Base-by-base conservation (phyloP, 2,329 filamentous ascomycete genomes). In the Drechslerella stenobrocha region DNA sequence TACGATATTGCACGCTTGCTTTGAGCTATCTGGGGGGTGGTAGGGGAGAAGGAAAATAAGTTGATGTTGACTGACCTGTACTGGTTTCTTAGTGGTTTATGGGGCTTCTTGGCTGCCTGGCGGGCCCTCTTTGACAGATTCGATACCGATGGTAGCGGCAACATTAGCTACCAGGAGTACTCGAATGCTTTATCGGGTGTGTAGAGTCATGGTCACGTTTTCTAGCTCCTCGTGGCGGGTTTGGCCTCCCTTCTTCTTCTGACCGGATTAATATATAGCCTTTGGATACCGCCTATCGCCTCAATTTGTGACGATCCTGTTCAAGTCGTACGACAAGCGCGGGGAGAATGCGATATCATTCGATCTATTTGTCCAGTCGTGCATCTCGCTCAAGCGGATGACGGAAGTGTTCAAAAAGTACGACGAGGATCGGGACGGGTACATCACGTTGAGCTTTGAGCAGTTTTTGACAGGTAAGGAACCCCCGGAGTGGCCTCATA, bases 351-450 rank as follows among this genome's bases (percentile, higher is more conserved):
- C 72, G 23, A 74, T 74, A 59, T 73, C 71, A 20, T 98, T 98
- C 75, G 93, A 98, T 78, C 78, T 98, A 52, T 98, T 98, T 74
- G 93, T 98, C 69, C 93, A 98, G 81, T 90, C 90, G 52, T 97
- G 93, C 77, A 97, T 98, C 75, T 90, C 86, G 73, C 81, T 98
- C 74, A 96, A 97, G 83, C 84, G 93, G 73, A 97, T 98, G 92
- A 98, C 93, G 66, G 93, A 98, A 77, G 90, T 96, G 24, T 98
- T 98, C 77, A 98, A 98, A 82, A 92, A 91, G 78, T 98, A 97
- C 76, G 93, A 98, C 73, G 89, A 95, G 74, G 93, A 98, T 77
- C 84, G 93, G 40, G 93, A 97, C 77, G 93, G 93, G 1, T 97
- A 91, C 53, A 89, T 91, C 72, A 91, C 87, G 2, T 77, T 91